Evolutionary conservation across 169 alveolate genomes (phyloP).

Genomic region (Theileria sp.): DNA sequence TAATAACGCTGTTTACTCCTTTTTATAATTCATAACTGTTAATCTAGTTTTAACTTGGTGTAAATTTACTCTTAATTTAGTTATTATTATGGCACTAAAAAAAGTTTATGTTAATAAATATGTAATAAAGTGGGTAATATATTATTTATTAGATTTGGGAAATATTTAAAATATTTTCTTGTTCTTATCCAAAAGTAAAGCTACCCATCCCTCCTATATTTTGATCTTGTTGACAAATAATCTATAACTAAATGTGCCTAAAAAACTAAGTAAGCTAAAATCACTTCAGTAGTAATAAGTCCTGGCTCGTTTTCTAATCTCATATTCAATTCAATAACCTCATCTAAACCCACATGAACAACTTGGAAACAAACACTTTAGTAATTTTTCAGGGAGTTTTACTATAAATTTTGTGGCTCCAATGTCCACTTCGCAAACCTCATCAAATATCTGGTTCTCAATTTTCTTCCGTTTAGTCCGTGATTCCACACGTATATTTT

Average conservation of each 20-base stretch:
- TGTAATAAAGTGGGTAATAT: background rate
- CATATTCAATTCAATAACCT: slow-evolving; percentile 18
- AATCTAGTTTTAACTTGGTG: no score
- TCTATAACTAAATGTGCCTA: background rate
- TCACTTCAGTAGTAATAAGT: slow-evolving; percentile 2
- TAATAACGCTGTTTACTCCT: background rate
- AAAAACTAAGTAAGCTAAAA: background rate
- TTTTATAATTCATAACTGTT: no score
- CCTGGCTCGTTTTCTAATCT: slow-evolving; percentile 14
- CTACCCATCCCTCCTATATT: slow-evolving; percentile 57
- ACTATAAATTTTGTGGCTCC: background rate
- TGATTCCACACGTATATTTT: slow-evolving; percentile 24
- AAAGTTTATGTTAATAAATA: background rate
- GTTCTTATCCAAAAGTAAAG: slow-evolving; percentile 51
- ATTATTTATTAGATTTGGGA: background rate
- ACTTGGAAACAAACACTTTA: slow-evolving; percentile 18
- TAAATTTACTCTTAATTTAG: no score
- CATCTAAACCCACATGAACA: slow-evolving; percentile 2
- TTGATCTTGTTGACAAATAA: no score
- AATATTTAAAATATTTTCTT: background rate
- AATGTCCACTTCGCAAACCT: slow-evolving; percentile 24
- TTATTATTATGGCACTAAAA: no score
- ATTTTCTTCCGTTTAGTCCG: slow-evolving; percentile 36
- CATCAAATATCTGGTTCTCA: background rate
- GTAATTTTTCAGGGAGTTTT: slow-evolving; percentile 5